Evolutionary conservation across 2,329 filamentous ascomycete genomes (phyloP), one percentile per base, ranked within the genome.

Genomic region (Colletotrichum godetiae): DNA sequence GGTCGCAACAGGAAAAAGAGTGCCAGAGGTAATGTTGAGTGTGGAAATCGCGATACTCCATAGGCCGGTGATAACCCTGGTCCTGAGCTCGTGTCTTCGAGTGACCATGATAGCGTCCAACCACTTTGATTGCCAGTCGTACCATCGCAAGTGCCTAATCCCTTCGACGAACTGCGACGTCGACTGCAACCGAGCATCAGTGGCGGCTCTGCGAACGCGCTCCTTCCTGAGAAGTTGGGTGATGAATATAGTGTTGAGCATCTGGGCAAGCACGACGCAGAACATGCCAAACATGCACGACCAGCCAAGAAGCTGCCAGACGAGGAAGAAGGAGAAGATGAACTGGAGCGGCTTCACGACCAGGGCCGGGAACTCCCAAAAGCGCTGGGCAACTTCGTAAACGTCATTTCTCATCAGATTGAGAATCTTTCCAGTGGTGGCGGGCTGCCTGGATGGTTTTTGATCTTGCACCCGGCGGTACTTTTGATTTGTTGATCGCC

Each of bases 371-470:
- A 97, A 93, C 73, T 98, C 95, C 95, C 95, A 98, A 77, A 98
- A 97, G 56, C 93, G 86, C 78, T 96, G 94, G 3, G 94, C 90
- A 52, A 96, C 90, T 79, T 95, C 93, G 78, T 96, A 97, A 0
- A 93, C 94, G 80, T 97, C 94, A 72, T 89, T 91, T 61, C 94
- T 92, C 86, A 97, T 93, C 2, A 98, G 83, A 77, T 97, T 98
- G 74, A 98, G 88, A 64, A 98, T 97, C 79, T 97, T 97, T 8
- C 95, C 95, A 83, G 95, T 96, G 0, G 94, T 95, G 0, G 95
- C 94, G 2, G 93, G 89, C 68, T 89, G 85, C 72, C 89, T 84
- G 68, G 55, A 24, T 10, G 46, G n/a, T 88, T 87, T 31, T 37
- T 60, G 72, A 73, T 68, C 81, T 80, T 57, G 66, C 70, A 76